phyloP scores from a whole-genome alignment of 1,284 basidiomycete species.

The Sporisorium scitamineum region DNA sequence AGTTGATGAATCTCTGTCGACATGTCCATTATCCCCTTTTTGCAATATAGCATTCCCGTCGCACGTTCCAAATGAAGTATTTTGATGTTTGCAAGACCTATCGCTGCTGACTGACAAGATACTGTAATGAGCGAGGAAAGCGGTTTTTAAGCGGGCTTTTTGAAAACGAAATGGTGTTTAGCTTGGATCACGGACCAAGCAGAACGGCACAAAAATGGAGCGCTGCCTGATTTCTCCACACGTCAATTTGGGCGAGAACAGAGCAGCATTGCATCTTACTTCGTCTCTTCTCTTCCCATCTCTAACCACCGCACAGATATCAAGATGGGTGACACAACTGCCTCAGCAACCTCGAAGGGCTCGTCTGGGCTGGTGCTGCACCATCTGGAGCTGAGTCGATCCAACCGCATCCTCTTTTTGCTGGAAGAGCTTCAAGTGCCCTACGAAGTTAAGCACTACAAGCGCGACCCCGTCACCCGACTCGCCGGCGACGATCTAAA shows the following conservation, averaged over 20 bases:
- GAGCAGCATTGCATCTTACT: neutral
- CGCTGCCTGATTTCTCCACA: neutral
- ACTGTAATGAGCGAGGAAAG: neutral
- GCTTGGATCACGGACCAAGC: constrained; percentile 1
- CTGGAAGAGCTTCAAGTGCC: constrained; percentile 37
- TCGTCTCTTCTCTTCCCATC: neutral
- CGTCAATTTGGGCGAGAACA: constrained; percentile 1
- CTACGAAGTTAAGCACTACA: constrained; percentile 31
- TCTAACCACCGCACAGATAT: neutral
- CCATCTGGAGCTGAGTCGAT: constrained; percentile 37
- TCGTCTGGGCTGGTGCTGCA: constrained; percentile 32
- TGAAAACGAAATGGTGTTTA: neutral
- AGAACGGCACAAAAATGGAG: neutral
- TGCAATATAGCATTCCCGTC: neutral
- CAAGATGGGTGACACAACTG: constrained; percentile 10
- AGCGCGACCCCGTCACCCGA: constrained; percentile 35
- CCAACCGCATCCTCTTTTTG: constrained; percentile 37
- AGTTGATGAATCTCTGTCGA: neutral
- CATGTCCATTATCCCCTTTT: neutral
- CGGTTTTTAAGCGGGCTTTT: neutral
- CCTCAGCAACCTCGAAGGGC: neutral
- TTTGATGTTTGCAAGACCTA: neutral
- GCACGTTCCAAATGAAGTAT: neutral
- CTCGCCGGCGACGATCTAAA: constrained; percentile 39
- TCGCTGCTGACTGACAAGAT: neutral